A percentile compares a stretch with the other conserved stretches of the same genome.
Evolutionary conservation across 2,329 filamentous ascomycete species (phyloP).

Genomic region (Colletotrichum graminicola): DNA sequence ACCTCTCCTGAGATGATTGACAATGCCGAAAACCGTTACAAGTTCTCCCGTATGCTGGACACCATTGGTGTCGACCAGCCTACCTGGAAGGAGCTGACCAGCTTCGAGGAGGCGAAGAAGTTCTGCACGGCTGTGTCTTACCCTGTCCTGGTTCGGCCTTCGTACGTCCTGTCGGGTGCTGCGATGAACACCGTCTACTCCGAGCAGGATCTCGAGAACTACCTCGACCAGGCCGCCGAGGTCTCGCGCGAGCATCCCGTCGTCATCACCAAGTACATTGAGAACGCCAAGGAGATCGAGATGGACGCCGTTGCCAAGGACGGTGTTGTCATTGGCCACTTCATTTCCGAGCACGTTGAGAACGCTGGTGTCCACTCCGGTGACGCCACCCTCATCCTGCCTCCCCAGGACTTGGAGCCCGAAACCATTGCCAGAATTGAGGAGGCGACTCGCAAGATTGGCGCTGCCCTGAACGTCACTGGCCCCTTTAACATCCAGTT

Average conservation of each 20-base stretch:
- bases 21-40: conserved; percentile 95
- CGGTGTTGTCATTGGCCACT: conserved; percentile 91
- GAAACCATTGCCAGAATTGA: conserved; percentile 93
- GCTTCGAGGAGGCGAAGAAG: conserved; percentile 86
- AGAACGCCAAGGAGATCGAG: conserved; percentile 99
- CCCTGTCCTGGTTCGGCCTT: conserved; percentile 93
- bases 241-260: conserved; percentile 97
- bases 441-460: conserved; percentile 96
- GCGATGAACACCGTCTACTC: conserved; percentile 99
- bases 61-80: conserved; percentile 95
- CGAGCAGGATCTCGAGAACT: conserved; percentile 88
- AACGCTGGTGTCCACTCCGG: conserved; percentile 99
- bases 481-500: conserved; percentile 99
- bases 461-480: conserved; percentile 91
- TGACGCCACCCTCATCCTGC: conserved; percentile 94
- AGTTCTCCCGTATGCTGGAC: conserved; percentile 98
- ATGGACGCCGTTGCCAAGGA: conserved; percentile 98
- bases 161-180: conserved; percentile 95
- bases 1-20: conserved; percentile 99
- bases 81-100: conserved; percentile 97
- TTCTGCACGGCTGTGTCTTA: conserved; percentile 94
- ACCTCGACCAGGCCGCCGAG: conserved; percentile 89
- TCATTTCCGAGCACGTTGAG: conserved; percentile 98
- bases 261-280: conserved; percentile 99
- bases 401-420: conserved; percentile 90